Percentiles rank a stretch among this genome's conserved stretches.
Conservation (phyloP, 345 rosid species). For the Limnanthes douglasii region DNA sequence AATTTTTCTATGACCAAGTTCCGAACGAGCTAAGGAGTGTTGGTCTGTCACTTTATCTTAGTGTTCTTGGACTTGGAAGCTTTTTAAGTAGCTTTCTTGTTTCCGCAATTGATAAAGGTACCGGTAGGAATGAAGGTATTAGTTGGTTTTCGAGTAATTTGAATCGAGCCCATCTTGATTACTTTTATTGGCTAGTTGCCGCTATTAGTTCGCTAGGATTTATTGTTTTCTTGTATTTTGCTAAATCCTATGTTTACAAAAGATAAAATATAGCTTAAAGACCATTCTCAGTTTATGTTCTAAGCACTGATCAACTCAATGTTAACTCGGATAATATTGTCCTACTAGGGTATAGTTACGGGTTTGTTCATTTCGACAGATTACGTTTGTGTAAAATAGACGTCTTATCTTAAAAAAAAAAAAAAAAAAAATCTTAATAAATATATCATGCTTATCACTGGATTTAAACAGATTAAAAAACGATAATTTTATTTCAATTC, state of each 20-base stretch:
- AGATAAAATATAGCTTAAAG: no score
- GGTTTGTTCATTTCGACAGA: no score
- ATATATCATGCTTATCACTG: no score
- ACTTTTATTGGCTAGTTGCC: conserved; percentile 58
- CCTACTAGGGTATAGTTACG: no score
- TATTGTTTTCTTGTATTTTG: conserved; percentile 16
- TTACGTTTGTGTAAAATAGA: no score
- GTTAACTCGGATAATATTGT: no score
- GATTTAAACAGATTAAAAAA: no score
- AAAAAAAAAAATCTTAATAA: no score
- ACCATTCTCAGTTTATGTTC: no score
- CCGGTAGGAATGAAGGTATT: conserved; percentile 12
- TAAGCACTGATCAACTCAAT: no score
- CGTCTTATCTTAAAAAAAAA: no score
- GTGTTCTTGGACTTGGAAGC: conserved; percentile 64
- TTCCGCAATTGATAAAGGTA: conserved; percentile 30
- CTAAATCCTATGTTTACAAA: conserved; percentile 31
- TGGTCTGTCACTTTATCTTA: conserved; percentile 59
- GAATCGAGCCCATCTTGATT: conserved; percentile 45
- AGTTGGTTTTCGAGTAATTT: conserved; percentile 63
- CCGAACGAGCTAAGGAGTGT: conserved; percentile 65
- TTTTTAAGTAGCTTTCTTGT: conserved; percentile 52
- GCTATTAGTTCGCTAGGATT: conserved; percentile 25
- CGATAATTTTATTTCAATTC: no score
- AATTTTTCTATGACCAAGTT: conserved; percentile 81